A percentile compares a stretch with the other conserved stretches of the same genome.
phyloP scores from a whole-genome alignment of 1,139 yeast species.

The Arxiozyma telluris region DNA sequence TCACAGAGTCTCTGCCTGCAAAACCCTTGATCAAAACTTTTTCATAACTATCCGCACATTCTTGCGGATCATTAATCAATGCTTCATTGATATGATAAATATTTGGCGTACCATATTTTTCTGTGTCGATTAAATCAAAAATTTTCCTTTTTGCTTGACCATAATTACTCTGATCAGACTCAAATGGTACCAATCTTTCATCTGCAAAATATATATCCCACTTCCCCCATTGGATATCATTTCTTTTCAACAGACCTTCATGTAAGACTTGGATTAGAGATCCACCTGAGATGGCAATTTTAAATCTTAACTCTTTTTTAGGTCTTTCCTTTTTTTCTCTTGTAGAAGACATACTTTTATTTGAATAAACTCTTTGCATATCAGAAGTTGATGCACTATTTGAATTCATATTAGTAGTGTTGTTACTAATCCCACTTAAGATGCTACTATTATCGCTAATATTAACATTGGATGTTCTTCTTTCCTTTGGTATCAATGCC shows the following conservation, averaged over 20 bases:
- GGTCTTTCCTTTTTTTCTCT: conserved; percentile 15
- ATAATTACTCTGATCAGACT: conserved; percentile 74
- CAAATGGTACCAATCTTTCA: conserved; percentile 88
- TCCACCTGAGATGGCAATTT: conserved; percentile 89
- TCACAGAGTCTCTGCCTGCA: conserved; percentile 94
- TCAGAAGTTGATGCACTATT: conserved; percentile 4
- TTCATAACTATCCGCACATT: conserved; percentile 90
- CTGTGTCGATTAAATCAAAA: conserved; percentile 51
- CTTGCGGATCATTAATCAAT: conserved; percentile 76
- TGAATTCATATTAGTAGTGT: conserved; percentile 6
- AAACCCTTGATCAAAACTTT: conserved; percentile 76
- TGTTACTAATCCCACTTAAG: conserved; percentile 1
- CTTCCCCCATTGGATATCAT: conserved; percentile 77
- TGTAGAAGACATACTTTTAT: conserved; percentile 11
- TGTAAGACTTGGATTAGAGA: conserved; percentile 76
- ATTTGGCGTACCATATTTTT: conserved; percentile 49
- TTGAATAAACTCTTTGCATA: conserved; percentile 11
- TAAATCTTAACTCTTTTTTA: conserved; percentile 46
- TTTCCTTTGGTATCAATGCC: conserved; percentile 24
- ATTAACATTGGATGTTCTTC: conserved; percentile 16
- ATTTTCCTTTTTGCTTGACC: conserved; percentile 80
- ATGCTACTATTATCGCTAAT: conserved; percentile 6
- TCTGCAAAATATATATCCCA: conserved; percentile 98
- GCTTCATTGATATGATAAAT: conserved; percentile 77
- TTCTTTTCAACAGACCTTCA: conserved; percentile 70